Evolutionary conservation across 106 monocot species (phyloP).

Genomic region (Allium cepa): DNA sequence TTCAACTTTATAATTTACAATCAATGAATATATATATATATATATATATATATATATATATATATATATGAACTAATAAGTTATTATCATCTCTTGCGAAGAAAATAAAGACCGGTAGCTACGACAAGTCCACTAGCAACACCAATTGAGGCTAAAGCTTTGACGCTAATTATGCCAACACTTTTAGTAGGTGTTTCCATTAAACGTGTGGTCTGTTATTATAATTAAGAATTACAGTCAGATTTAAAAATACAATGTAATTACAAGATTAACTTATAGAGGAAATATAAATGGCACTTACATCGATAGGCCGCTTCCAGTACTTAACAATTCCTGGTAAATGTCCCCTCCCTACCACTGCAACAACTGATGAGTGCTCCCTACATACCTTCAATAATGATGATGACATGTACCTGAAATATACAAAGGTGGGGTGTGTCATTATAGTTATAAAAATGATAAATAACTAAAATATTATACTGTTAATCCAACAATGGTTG

Average conservation of each 20-base stretch:
- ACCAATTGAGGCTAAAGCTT: constrained; percentile 48
- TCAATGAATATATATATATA: too few species aligned
- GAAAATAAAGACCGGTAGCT: constrained; percentile 59
- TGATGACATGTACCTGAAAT: constrained; percentile 87
- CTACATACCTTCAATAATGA: constrained; percentile 56
- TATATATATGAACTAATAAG: too few species aligned
- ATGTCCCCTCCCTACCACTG: constrained; percentile 94
- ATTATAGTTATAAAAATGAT: too few species aligned
- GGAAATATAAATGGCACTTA: constrained; percentile 10
- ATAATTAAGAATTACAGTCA: background rate
- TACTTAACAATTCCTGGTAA: constrained; percentile 82
- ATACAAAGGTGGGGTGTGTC: too few species aligned
- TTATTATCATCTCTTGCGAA: constrained; percentile 38
- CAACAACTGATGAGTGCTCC: constrained; percentile 89
- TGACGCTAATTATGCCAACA: constrained; percentile 22
- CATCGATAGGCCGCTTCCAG: constrained; percentile 86
- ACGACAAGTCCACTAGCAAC: constrained; percentile 39
- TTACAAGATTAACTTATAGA: background rate
- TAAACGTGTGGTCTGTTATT: constrained; percentile 43
- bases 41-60: too few species aligned
- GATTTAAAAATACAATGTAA: background rate
- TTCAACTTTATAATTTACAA: too few species aligned
- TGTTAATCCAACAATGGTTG: too few species aligned
- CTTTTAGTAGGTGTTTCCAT: constrained; percentile 46
- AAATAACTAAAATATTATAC: too few species aligned